Evolutionary conservation across 352 stramenopile genomes (phyloP).

Genomic region (Elongisporangium undulatum): DNA sequence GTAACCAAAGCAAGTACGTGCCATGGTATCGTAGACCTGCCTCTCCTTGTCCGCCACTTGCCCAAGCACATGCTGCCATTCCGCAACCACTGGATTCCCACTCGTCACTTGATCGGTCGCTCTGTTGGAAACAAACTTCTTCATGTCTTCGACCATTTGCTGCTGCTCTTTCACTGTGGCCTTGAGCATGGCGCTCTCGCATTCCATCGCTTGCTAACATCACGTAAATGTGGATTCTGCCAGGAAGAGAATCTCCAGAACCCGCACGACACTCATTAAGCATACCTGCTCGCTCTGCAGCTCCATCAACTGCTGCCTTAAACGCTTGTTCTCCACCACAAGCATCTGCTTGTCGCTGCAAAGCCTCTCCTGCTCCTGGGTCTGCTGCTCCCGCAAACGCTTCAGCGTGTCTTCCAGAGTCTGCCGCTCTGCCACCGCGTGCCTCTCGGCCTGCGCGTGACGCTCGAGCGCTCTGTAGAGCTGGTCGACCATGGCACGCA

Average conservation of each 20-base stretch:
- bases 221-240: not conserved
- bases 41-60: not conserved
- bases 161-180: not conserved
- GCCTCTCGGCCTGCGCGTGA: not conserved
- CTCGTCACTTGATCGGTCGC: not conserved
- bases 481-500: not conserved
- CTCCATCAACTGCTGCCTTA: not conserved
- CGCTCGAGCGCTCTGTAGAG: not conserved
- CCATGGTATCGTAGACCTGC: not conserved
- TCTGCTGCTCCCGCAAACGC: not conserved
- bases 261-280: not conserved
- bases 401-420: not conserved
- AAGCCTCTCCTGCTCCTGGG: not conserved
- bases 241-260: too few relatives aligned
- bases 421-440: not conserved
- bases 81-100: not conserved
- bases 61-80: not conserved
- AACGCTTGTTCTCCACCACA: not conserved
- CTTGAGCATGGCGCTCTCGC: not conserved
- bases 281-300: not conserved
- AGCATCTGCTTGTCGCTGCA: not conserved
- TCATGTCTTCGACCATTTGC: not conserved
- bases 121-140: not conserved
- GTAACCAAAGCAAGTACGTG: not conserved
- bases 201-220: not conserved